Conservation (phyloP, 2,329 filamentous ascomycete genomes). For the Dryadomyces quercivorus region DNA sequence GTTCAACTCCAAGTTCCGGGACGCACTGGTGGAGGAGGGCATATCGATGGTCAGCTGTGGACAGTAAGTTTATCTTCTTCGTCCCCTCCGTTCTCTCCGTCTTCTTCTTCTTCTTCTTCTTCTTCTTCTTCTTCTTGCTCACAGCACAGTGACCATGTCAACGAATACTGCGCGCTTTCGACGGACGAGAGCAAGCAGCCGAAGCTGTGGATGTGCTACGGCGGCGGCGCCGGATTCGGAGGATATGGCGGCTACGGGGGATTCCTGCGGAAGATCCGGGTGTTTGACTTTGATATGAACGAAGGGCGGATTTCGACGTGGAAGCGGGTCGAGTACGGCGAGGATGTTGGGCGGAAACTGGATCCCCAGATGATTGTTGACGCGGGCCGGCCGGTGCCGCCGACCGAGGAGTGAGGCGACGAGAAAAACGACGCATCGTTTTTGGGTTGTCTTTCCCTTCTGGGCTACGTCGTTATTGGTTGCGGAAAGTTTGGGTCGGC, state of each 20-base stretch:
- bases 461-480: background rate
- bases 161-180: slow-evolving; percentile 83
- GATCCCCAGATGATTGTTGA: slow-evolving; percentile 58
- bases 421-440: background rate
- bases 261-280: slow-evolving; percentile 69
- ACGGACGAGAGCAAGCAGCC: slow-evolving; percentile 40
- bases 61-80: slow-evolving; percentile 48
- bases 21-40: slow-evolving; percentile 76
- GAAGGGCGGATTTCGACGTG: slow-evolving; percentile 80
- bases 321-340: slow-evolving; percentile 69
- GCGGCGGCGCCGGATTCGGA: slow-evolving; percentile 80
- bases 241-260: slow-evolving; percentile 88
- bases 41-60: slow-evolving; percentile 82
- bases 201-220: slow-evolving; percentile 96
- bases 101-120: background rate
- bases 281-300: slow-evolving; percentile 92
- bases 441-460: background rate
- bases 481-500: background rate
- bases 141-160: slow-evolving; percentile 66
- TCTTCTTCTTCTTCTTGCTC: background rate
- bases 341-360: slow-evolving; percentile 34
- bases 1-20: slow-evolving; percentile 87
- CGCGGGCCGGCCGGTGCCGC: slow-evolving; percentile 34
- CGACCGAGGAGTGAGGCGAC: slow-evolving; percentile 15
- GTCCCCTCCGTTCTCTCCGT: background rate